Evolutionary conservation across 1,284 basidiomycete species (phyloP).

Genomic region (Puccinia triticina): DNA sequence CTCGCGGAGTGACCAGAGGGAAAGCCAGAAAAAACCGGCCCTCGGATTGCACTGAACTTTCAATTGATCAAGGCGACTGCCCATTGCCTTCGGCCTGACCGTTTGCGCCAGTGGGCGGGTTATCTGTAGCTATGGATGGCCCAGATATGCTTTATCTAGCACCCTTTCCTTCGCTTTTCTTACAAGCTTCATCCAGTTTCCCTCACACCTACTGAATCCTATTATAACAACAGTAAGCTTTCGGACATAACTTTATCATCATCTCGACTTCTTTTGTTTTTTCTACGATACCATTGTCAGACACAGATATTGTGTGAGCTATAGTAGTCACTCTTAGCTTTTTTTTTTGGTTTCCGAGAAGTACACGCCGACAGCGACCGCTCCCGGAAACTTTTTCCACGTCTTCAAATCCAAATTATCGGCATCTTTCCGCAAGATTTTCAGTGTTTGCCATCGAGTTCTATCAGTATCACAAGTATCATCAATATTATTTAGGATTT

Average conservation of each 20-base stretch:
- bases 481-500: not conserved
- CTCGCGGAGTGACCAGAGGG: not conserved
- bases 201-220: not conserved
- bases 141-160: conserved; percentile 5
- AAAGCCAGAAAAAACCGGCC: conserved; percentile 6
- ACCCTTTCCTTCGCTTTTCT: conserved; percentile 7
- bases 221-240: not conserved
- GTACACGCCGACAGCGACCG: no score
- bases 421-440: not conserved
- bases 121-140: not conserved
- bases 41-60: not conserved
- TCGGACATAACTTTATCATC: not conserved
- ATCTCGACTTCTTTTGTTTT: conserved; percentile 4
- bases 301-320: conserved; percentile 2
- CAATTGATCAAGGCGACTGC: conserved; percentile 37
- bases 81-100: conserved; percentile 32
- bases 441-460: not conserved
- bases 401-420: not conserved
- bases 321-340: not conserved
- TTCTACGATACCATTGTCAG: conserved; percentile 24
- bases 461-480: not conserved
- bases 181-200: not conserved
- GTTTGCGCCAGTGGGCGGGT: not conserved
- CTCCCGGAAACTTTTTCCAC: not conserved
- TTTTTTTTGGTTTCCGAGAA: no score